Base-by-base conservation (phyloP, 306 rosid genomes). In the Spatholobus suberectus region DNA sequence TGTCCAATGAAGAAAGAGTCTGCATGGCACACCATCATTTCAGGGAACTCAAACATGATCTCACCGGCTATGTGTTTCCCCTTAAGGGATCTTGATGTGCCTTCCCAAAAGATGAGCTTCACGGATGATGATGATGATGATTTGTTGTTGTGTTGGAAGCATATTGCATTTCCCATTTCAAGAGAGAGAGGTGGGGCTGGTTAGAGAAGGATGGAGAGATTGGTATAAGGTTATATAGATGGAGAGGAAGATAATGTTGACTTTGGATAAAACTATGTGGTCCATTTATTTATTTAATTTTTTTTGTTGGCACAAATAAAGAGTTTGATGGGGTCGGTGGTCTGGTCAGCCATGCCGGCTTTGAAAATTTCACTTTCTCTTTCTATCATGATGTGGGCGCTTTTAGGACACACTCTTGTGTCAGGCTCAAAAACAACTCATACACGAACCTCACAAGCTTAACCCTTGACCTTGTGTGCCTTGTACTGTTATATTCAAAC, bases 1-100 rank as follows among this genome's bases (percentile, higher is more conserved):
- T 90, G 91, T 8, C 99, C 98, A 6, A 96, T 91, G 92, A 93
- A 93, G 91, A 96, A 96, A 4, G 96, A 89, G 41, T 92, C 95
- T 1, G 91, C 96, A 37, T 91, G 93, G 83, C 98, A 96, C 1
- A 96, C 89, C 88, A 96, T 91, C 73, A 57, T 88, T 37, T 96
- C 97, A 0, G 99, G 99, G 47, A 86, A 91, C 81, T 96, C 97
- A 27, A 92, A 85, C 99, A 92, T 91, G 84, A 96, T 90, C 82
- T 93, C 98, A 0, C 99, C 96, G 5, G 98, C 99, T 18, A 90
- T 34, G 84, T 91, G 93, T 9, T 71, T 89, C 0, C 94, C 91
- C 2, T 46, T 73, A 0, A 93, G 76, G 24, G 86, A 21, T 77
- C 90, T 86, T 4, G 92, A 43, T 10, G 79, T 79, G 7, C 98